These are phyloP conservation scores for Dactylellina drechsleri DNA, from an alignment of 2,329 filamentous ascomycete genomes.

Conservation along the genomic window DNA sequence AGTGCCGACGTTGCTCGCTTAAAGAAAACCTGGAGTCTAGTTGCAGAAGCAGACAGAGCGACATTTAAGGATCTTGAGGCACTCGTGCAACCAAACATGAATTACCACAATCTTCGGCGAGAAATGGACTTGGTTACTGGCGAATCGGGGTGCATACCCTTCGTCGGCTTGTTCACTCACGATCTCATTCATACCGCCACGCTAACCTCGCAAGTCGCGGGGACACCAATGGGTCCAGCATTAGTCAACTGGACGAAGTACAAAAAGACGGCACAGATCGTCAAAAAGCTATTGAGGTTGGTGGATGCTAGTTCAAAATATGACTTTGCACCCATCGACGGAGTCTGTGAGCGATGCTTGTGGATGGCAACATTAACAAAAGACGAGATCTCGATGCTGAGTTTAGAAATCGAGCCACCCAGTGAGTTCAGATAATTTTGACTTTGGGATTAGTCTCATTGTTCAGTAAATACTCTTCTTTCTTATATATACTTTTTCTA, in stretches of 20 bases:
- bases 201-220: constrained; percentile 77
- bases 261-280: constrained; percentile 77
- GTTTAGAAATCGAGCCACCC: constrained; percentile 56
- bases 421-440: constrained; percentile 38
- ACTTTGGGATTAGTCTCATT: constrained; percentile 5
- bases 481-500: constrained; percentile 26
- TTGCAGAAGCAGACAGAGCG: constrained; percentile 73
- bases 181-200: constrained; percentile 84
- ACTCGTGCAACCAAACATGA: constrained; percentile 79
- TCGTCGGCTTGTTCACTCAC: constrained; percentile 83
- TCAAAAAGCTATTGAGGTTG: constrained; percentile 81
- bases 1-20: constrained; percentile 77
- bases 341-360: constrained; percentile 81
- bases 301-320: constrained; percentile 82
- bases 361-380: constrained; percentile 83
- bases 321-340: constrained; percentile 77
- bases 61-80: constrained; percentile 75
- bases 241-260: constrained; percentile 86
- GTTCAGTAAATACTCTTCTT: constrained; percentile 10
- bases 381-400: constrained; percentile 70
- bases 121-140: constrained; percentile 78
- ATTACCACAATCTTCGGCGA: constrained; percentile 78
- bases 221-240: constrained; percentile 72
- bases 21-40: constrained; percentile 75
- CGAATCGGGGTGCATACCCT: constrained; percentile 81